Base-by-base conservation (phyloP, 2,329 filamentous ascomycete genomes). In the Stagonosporopsis vannaccii region DNA sequence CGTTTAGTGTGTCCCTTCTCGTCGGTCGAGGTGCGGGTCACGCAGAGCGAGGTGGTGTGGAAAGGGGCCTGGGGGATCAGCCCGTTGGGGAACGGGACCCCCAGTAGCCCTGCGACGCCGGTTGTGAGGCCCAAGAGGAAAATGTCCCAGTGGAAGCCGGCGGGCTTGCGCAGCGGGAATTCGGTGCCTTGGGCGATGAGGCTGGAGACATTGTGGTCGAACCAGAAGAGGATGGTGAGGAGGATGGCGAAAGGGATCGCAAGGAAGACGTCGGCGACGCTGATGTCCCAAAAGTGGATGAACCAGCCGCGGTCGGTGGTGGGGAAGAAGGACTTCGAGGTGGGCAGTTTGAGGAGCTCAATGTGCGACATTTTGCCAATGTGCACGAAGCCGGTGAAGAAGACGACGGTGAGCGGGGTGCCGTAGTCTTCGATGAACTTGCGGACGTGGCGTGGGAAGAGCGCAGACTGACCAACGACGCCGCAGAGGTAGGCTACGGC, bases 371-470 rank as follows among this genome's bases (percentile, higher is more conserved):
- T 94, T 67, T 90, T 88, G 7, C 92, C 92, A 60, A 96, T 86
- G 74, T 95, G 90, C 1, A 95, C 89, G 68, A 96, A 96, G 0
- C 92, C 92, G 0, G 92, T 92, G 74, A 96, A 96, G 81, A 96
- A 96, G 58, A 96, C 79, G 51, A 80, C 75, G 51, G 70, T 73
- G 2, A 74, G 54, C 0, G 92, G 91, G 0, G 91, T 96, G 48
- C 91, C 92, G 71, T 96, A 96, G 74, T 96, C 92, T 72, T 95
- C 92, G 62, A 96, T 82, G 67, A 96, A 96, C 61, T 93, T 87
- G 19, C 92, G 85, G 8, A 95, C 78, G 33, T 87, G 86, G 54
- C 92, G 87, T 17, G 86, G 84, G 73, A 96, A 94, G 1, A 96
- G 80, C 45, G 83, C 84, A 68, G 90, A 88, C 17, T 81, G 80